These are phyloP conservation scores for Saksenaea vasiformis DNA, from an alignment of 371 early-diverging fungal genomes.

Conservation along the genomic window DNA sequence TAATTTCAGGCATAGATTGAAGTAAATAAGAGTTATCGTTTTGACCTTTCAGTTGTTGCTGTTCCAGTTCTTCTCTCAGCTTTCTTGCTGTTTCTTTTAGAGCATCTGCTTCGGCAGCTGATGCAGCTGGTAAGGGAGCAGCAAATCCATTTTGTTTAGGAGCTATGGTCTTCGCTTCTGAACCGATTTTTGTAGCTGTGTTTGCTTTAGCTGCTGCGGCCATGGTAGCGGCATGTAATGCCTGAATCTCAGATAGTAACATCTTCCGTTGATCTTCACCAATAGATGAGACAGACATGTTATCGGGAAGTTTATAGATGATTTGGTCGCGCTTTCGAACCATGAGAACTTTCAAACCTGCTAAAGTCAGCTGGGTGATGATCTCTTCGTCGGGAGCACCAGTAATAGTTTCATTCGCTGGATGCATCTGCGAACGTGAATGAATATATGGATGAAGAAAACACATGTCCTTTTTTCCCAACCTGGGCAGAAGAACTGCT, in stretches of 20 bases:
- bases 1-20: slow-evolving; percentile 22
- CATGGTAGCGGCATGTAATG: slow-evolving; percentile 54
- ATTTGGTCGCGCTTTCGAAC: slow-evolving; percentile 62
- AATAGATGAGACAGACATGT: slow-evolving; percentile 57
- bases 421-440: neutral
- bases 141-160: slow-evolving; percentile 31
- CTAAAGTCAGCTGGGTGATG: slow-evolving; percentile 58
- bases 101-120: slow-evolving; percentile 40
- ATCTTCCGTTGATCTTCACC: slow-evolving; percentile 51
- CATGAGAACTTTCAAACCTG: slow-evolving; percentile 63
- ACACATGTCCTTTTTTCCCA: neutral
- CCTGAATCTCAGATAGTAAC: slow-evolving; percentile 54
- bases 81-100: slow-evolving; percentile 40
- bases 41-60: slow-evolving; percentile 20
- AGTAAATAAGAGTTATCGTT: slow-evolving; percentile 5
- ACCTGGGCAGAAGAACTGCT: neutral
- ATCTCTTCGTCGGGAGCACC: slow-evolving; percentile 42
- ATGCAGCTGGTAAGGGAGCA: slow-evolving; percentile 32
- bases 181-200: slow-evolving; percentile 17
- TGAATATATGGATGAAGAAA: neutral
- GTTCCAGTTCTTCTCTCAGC: slow-evolving; percentile 40
- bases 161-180: slow-evolving; percentile 28
- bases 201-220: slow-evolving; percentile 43
- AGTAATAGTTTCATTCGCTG: neutral
- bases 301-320: slow-evolving; percentile 63